Evolutionary conservation across 331 rosid species (phyloP).

Genomic region (Spiraea crenata): DNA sequence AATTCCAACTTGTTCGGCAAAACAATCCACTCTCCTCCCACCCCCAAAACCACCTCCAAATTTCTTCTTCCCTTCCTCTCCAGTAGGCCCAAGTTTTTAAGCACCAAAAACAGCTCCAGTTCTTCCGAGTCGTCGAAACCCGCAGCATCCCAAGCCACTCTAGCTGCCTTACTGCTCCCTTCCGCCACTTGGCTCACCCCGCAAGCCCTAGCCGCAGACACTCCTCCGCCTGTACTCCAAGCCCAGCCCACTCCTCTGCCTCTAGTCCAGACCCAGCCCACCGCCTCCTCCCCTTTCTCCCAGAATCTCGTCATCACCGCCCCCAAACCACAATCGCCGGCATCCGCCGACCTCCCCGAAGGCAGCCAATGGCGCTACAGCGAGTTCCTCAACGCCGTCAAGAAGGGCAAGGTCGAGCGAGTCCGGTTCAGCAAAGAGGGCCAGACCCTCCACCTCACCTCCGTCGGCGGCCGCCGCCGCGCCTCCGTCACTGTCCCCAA

Average conservation of each 20-base stretch:
- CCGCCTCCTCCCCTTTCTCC: conserved; percentile 55
- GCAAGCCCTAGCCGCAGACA: conserved; percentile 63
- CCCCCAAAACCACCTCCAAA: conserved; percentile 63
- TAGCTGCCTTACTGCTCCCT: conserved; percentile 68
- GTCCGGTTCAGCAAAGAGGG: conserved; percentile 93
- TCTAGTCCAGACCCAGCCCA: conserved; percentile 55
- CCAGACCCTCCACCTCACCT: conserved; percentile 83
- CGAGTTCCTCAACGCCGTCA: conserved; percentile 89
- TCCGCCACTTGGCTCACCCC: conserved; percentile 42
- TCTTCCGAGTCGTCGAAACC: conserved; percentile 35
- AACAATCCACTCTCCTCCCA: conserved; percentile 57
- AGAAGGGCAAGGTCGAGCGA: conserved; percentile 86
- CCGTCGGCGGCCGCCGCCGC: conserved; percentile 89
- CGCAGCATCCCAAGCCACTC: conserved; percentile 53
- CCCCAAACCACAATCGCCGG: conserved; percentile 70
- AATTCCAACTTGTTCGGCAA: conserved; percentile 54
- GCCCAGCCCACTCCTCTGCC: conserved; percentile 54
- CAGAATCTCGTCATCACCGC: conserved; percentile 64
- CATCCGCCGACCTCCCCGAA: conserved; percentile 74
- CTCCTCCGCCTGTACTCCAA: conserved; percentile 42
- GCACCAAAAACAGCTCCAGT: conserved; percentile 28
- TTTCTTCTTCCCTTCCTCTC: conserved; percentile 32
- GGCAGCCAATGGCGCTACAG: conserved; percentile 95
- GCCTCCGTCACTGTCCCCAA: conserved; percentile 78
- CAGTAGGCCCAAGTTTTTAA: conserved; percentile 26